These are phyloP conservation scores for Emergomyces orientalis DNA, from an alignment of 2,329 filamentous ascomycete genomes.

Conservation along the genomic window DNA sequence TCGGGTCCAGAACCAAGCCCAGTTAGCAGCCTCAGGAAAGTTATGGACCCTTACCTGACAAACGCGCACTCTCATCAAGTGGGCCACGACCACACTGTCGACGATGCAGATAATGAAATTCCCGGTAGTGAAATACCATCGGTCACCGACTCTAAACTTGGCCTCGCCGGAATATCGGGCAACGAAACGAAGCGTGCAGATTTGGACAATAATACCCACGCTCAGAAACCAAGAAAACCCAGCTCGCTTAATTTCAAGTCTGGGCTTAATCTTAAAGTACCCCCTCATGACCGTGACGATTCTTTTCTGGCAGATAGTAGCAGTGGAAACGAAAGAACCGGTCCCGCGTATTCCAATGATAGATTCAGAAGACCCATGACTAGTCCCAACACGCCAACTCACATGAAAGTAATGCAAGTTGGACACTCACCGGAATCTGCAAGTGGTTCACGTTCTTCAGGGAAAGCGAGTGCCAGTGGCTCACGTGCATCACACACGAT, in stretches of 20 bases:
- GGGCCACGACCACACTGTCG: slow-evolving; percentile 5
- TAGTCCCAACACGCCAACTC: slow-evolving; percentile 17
- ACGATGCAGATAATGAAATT: slow-evolving; percentile 19
- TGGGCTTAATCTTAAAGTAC: slow-evolving; percentile 22
- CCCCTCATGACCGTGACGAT: slow-evolving; percentile 21
- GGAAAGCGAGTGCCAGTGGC: neutral
- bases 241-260: slow-evolving; percentile 16
- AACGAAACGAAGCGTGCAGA: neutral
- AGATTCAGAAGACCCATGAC: slow-evolving; percentile 17
- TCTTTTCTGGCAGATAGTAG: slow-evolving; percentile 30
- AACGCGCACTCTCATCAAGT: slow-evolving; percentile 19
- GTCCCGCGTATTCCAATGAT: slow-evolving; percentile 12
- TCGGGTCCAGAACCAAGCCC: slow-evolving; percentile 46
- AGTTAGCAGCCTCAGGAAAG: slow-evolving; percentile 70
- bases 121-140: slow-evolving; percentile 18
- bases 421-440: slow-evolving; percentile 1
- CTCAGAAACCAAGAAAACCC: neutral
- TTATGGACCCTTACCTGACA: slow-evolving; percentile 73
- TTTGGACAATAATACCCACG: neutral
- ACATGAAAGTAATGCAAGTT: slow-evolving; percentile 3
- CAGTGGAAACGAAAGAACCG: slow-evolving; percentile 25
- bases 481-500: neutral
- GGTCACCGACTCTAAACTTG: slow-evolving; percentile 8
- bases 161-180: neutral
- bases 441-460: neutral